Conservation (phyloP, 164 flowering plant species). For the Magnolia officinalis region DNA sequence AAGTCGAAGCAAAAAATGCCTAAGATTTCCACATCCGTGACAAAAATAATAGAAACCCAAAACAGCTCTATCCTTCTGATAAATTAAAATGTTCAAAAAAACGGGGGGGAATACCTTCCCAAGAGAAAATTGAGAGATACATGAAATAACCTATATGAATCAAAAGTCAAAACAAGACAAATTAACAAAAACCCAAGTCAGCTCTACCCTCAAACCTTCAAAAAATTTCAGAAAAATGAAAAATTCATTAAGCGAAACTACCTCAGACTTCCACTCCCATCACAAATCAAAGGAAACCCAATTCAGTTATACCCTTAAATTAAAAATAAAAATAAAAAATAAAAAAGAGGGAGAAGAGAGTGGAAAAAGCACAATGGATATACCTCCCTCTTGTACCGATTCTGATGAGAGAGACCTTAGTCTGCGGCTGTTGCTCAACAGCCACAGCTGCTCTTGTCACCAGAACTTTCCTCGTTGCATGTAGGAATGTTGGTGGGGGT, state of each 20-base stretch:
- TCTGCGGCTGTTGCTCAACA: constrained; percentile 46
- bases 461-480: constrained; percentile 9
- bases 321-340: not conserved
- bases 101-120: too few species aligned
- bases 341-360: not conserved
- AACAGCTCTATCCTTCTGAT: too few species aligned
- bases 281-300: not conserved
- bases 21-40: too few species aligned
- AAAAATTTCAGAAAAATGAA: too few species aligned
- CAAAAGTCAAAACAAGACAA: not conserved
- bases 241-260: not conserved
- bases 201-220: not conserved
- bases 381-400: constrained; percentile 97
- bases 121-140: too few species aligned
- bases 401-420: constrained; percentile 56
- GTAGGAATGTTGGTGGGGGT: constrained; percentile 24
- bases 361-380: not conserved
- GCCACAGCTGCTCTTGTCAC: constrained; percentile 56
- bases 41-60: too few species aligned
- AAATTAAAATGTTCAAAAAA: too few species aligned
- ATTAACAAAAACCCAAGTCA: not conserved
- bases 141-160: too few species aligned
- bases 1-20: too few species aligned
- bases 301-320: not conserved
- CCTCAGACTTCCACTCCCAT: not conserved